Conservation (phyloP, 129 eudicot species). For the Flaveria brownii region DNA sequence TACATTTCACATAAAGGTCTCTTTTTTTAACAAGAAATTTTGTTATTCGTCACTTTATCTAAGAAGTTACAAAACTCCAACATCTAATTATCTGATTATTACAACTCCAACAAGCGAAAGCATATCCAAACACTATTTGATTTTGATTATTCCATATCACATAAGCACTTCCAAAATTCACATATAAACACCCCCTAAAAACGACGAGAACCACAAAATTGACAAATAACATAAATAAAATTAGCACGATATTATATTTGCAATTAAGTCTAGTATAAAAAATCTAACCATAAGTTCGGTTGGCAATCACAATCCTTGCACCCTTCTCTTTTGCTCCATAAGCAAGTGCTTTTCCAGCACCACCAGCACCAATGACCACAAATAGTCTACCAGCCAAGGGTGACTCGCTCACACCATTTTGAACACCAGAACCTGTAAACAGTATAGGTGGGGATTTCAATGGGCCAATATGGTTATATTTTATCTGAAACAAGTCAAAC, state of each 20-base stretch:
- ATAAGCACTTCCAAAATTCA: conserved; percentile 3
- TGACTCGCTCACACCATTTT: conserved; percentile 45
- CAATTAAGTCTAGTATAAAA: not conserved
- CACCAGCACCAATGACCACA: conserved; percentile 97
- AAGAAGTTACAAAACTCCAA: not conserved
- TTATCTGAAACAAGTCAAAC: not conserved
- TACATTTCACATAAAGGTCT: not conserved
- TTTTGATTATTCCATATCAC: conserved; percentile 4
- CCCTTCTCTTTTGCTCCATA: conserved; percentile 97
- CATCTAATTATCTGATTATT: conserved; percentile 16
- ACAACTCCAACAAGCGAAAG: not conserved
- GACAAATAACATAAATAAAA: conserved; percentile 11
- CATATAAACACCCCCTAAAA: conserved; percentile 16
- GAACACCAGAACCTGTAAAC: conserved; percentile 47
- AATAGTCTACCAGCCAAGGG: conserved; percentile 82
- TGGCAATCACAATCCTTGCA: conserved; percentile 89
- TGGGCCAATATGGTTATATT: not conserved
- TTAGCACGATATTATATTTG: not conserved
- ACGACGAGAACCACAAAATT: conserved; percentile 27
- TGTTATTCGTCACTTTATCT: not conserved
- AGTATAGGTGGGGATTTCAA: not conserved
- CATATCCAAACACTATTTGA: not conserved
- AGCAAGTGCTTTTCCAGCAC: conserved; percentile 98
- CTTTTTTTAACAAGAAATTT: not conserved
- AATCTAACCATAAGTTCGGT: conserved; percentile 81